Evolutionary conservation across 106 monocot species (phyloP), one percentile per base, ranked within the genome.

Genomic region (Apostasia shenzhenica): DNA sequence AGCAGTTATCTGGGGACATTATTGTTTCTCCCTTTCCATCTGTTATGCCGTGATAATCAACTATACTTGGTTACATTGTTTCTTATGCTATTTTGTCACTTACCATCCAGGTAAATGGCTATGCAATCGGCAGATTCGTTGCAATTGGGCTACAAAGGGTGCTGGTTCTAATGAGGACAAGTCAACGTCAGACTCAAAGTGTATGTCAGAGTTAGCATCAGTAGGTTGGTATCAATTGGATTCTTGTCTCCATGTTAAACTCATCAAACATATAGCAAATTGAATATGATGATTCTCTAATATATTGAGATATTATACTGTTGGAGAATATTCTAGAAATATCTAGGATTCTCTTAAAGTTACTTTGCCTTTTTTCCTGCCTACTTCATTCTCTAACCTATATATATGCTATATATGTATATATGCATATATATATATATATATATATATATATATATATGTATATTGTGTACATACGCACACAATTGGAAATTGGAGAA

Each of bases 71-170:
- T 57, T 57, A 13, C 14, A 8, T 12, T 57, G n/a, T 57, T 57
- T 3, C n/a, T 3, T 13, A 57, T 3, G 57, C 10, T 14, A 9
- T 3, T n/a, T 57, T 51, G 72, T 72, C 26, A 14, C 45, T 54
- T 44, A 6, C 14, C 26, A 14, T 41, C 2, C 63, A 89, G 88
- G 84, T 9, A 84, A 85, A 57, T 89, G 88, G 87, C 80, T 87
- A 46, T 77, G 87, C 9, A 87, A 74, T 68, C 66, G 87, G 39
- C 87, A 87, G 62, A 87, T 87, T 12, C 73, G 87, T 40, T 87
- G 87, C 75, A 87, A 87, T 71, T 87, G 87, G 87, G 87, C 87
- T 38, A 87, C 87, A 53, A 87, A 89, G 63, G 81, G 84, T 55
- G 81, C 84, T 8, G n/a, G 61, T 56, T 8, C 11, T 57, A 75